A percentile compares a stretch with the other conserved stretches of the same genome.
These are phyloP conservation scores for Debaryomyces castellii DNA, from an alignment of 805 yeast genomes.

Conservation along the genomic window DNA sequence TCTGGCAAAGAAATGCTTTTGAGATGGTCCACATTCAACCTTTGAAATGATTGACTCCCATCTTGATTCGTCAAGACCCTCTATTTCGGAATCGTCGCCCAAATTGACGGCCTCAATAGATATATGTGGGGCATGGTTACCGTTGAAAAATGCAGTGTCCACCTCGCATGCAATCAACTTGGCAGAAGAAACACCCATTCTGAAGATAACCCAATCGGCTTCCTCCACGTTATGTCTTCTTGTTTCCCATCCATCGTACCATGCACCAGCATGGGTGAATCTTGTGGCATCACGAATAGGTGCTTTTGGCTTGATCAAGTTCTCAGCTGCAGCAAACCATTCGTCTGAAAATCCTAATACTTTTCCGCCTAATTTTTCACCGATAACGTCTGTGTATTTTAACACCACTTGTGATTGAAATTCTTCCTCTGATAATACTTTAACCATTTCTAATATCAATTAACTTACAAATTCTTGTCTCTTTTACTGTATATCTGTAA, in stretches of 20 bases:
- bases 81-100: constrained; percentile 31
- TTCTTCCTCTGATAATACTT: constrained; percentile 24
- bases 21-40: constrained; percentile 85
- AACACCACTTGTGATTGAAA: constrained; percentile 49
- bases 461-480: neutral
- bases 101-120: constrained; percentile 70
- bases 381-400: constrained; percentile 74
- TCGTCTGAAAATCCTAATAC: constrained; percentile 76
- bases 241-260: constrained; percentile 99
- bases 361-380: constrained; percentile 79
- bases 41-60: constrained; percentile 77
- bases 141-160: constrained; percentile 92
- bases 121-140: constrained; percentile 91
- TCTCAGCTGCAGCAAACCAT: constrained; percentile 93
- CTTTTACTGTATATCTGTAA: no score
- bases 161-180: constrained; percentile 78
- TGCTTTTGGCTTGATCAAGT: constrained; percentile 75
- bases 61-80: constrained; percentile 24
- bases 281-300: constrained; percentile 81
- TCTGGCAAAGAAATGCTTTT: constrained; percentile 78
- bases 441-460: constrained; percentile 11
- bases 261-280: constrained; percentile 85
- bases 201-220: constrained; percentile 84
- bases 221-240: constrained; percentile 85
- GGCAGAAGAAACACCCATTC: constrained; percentile 83